phyloP scores from a whole-genome alignment of 2,329 filamentous ascomycete species.

The Xylariaceae sp. region DNA sequence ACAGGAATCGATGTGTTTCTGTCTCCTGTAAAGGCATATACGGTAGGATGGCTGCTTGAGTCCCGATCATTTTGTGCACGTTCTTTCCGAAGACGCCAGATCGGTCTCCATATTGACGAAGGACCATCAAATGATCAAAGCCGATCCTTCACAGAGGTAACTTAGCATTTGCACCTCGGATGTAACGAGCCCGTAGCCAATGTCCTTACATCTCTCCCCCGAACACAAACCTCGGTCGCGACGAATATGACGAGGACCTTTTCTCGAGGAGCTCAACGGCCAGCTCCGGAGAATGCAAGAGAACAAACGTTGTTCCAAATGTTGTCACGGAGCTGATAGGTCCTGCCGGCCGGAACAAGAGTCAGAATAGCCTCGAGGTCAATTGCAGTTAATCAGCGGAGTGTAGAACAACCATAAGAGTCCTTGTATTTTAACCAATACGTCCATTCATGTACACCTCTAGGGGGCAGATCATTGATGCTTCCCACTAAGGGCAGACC shows the following conservation, averaged over 20 bases:
- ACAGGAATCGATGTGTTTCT: constrained; percentile 18
- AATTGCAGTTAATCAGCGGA: not conserved
- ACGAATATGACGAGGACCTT: constrained; percentile 33
- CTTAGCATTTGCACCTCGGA: not conserved
- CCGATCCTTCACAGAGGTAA: constrained; percentile 15
- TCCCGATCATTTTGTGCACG: constrained; percentile 31
- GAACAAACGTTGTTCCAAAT: constrained; percentile 39
- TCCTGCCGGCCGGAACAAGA: constrained; percentile 20
- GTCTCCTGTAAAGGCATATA: constrained; percentile 15
- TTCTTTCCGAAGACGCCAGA: constrained; percentile 29
- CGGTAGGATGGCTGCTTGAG: constrained; percentile 20
- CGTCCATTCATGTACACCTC: constrained; percentile 34
- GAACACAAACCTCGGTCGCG: constrained; percentile 30
- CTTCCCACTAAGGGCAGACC: constrained; percentile 47
- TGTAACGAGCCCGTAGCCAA: not conserved
- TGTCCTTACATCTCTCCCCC: constrained; percentile 22
- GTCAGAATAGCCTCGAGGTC: not conserved
- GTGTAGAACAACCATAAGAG: constrained; percentile 25
- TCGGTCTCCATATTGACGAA: constrained; percentile 24
- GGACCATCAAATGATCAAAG: constrained; percentile 23
- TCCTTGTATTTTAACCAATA: constrained; percentile 42
- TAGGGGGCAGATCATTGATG: constrained; percentile 43
- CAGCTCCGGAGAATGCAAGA: constrained; percentile 38
- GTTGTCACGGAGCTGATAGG: constrained; percentile 39
- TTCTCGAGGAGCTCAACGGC: constrained; percentile 38